Evolutionary conservation across 2,329 filamentous ascomycete species (phyloP), one percentile per base, ranked within the genome.

Genomic region (Phaeosphaeriaceae sp.): DNA sequence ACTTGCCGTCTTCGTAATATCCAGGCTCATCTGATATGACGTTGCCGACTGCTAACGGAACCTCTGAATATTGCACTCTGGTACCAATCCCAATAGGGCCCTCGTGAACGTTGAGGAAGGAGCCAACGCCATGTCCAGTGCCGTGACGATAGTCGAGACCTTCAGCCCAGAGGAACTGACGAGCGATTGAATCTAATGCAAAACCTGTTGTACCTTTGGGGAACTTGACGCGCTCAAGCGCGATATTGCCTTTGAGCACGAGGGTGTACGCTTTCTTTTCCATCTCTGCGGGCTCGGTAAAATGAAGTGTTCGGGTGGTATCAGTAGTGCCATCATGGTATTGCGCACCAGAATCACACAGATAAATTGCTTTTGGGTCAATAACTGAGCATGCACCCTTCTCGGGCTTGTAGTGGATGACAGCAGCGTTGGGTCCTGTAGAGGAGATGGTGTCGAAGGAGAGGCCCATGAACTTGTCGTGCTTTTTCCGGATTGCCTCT

Each of bases 321-420:
- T 99, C 94, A 0, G 94, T 99, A 0, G 94, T 99, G 47, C 94
- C 94, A 71, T 99, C 94, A 2, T 89, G 81, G 66, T 93, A 99
- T 73, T 99, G 94, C n/a, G 90, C 94, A 17, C 94, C 94, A 17
- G 94, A 97, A 74, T 99, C 94, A 71, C 94, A 99, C 2, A 99
- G 84, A 67, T 99, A 99, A 50, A 99, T 85, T 12, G 87, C 86
- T 6, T 86, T 85, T 0, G 91, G 90, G 60, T 99, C 91, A 61
- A 99, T 91, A 21, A 83, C 78, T 7, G 92, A 84, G 74, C 93
- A 97, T 55, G 81, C 87, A 16, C 89, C 91, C 46, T 83, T 85
- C 68, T 96, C 90, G 0, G 94, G 92, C 61, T 70, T 89, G 79
- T 99, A 99, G 72, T 99, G 94, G 49, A 99, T 99, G 11, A 99